Evolutionary conservation across 139 green algal species (phyloP), one percentile per base, ranked within the genome.

Genomic region (Chlamydomonas incerta): DNA sequence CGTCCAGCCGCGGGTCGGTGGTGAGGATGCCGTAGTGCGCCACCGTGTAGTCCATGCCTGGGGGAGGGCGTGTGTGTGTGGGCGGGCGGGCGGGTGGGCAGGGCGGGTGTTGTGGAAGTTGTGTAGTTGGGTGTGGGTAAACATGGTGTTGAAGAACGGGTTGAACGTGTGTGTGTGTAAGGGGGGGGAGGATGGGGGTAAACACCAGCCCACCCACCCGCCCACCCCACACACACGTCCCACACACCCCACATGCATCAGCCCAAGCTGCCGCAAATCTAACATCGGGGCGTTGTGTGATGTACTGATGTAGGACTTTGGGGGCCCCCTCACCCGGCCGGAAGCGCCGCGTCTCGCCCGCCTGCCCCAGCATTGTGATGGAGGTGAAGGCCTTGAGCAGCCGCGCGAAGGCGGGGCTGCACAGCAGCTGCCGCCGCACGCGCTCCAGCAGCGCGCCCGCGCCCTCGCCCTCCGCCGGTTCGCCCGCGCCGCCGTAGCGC

Each of bases 41-140:
- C 0, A 98, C 92, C 0, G 95, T 98, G 90, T 97, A 98, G 86
- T 98, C 96, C 31, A 96, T 82, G 57, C 95, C 94, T 90, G 85
- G 37, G 9, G 29, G 72, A 0, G 41, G 10, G 28, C 31, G 81
- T 41, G 58, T 29, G 66, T 13, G 58, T 9, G 46, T 10, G n/a
- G n/a, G 68, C 18, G 68, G 17, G 6, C 20, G 68, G 35, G 34
- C 13, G 20, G 15, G 68, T 17, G 33, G 65, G 14, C 4, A n/a
- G n/a, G n/a, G n/a, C n/a, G n/a, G n/a, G n/a, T 20, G 35, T 55
- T 34, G 21, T 34, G 34, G 68, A 33, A 3, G 20, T 34, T 14
- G 35, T 5, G 66, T 24, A n/a, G 35, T 11, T 26, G 37, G 2
- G 74, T 34, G 71, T 35, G 34, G 60, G 28, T 11, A n/a, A n/a